Evolutionary conservation across 495 filamentous ascomycete species (phyloP).

Genomic region (Talaromyces proteolyticus): DNA sequence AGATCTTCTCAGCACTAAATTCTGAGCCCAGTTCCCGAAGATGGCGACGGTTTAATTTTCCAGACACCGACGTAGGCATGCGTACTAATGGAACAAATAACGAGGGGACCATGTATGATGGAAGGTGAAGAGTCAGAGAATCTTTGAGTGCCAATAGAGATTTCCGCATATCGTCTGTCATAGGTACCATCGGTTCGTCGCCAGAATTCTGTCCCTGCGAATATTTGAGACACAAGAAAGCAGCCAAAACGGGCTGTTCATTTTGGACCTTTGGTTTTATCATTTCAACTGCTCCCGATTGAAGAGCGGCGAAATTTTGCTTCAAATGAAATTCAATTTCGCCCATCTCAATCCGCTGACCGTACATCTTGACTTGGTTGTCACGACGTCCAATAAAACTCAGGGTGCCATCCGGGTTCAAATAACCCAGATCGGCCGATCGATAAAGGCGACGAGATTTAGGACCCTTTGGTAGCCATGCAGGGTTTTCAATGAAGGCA

Average conservation of each 20-base stretch:
- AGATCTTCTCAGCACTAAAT: constrained; percentile 4
- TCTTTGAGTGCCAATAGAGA: not conserved
- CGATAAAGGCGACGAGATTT: not conserved
- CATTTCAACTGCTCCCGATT: not conserved
- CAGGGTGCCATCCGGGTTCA: constrained; percentile 14
- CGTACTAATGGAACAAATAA: constrained; percentile 6
- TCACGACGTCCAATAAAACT: constrained; percentile 33
- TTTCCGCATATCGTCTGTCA: not conserved
- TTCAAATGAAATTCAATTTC: constrained; percentile 21
- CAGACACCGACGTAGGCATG: constrained; percentile 7
- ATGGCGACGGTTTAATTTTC: constrained; percentile 11
- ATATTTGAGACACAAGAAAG: not conserved
- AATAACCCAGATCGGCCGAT: not conserved
- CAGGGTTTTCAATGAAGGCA: constrained; percentile 16
- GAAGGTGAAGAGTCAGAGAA: not conserved
- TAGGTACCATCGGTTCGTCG: not conserved
- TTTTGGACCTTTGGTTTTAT: not conserved
- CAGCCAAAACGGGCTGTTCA: not conserved
- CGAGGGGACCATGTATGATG: constrained; percentile 6
- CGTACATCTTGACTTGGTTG: constrained; percentile 36
- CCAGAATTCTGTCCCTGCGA: not conserved
- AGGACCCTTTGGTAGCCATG: not conserved
- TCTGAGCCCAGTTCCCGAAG: constrained; percentile 3
- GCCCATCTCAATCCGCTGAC: constrained; percentile 33
- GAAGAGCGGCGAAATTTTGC: not conserved